Evolutionary conservation across 2,329 filamentous ascomycete genomes (phyloP).

Genomic region (Xylariaceae sp.): DNA sequence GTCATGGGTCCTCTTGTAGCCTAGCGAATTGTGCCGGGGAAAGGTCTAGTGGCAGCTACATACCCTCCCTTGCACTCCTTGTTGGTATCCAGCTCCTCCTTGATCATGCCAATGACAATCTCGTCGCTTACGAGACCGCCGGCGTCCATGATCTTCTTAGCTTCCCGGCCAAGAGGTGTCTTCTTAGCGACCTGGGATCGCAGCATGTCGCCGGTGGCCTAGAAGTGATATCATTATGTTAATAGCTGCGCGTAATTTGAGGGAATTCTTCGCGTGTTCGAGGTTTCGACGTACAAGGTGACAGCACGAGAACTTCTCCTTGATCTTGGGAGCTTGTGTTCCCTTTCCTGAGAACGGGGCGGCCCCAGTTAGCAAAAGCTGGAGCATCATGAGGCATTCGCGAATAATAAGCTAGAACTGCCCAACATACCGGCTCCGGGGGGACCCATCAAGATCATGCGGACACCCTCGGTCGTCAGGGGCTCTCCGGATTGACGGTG

Average conservation of each 20-base stretch:
- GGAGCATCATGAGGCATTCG: too few relatives aligned
- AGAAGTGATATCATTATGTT: constrained; percentile 8
- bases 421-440: constrained; percentile 81
- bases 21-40: background rate
- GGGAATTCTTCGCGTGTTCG: constrained; percentile 12
- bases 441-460: constrained; percentile 97
- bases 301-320: constrained; percentile 96
- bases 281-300: constrained; percentile 70
- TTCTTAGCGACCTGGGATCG: constrained; percentile 97
- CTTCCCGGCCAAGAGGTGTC: constrained; percentile 87
- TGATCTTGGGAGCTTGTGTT: constrained; percentile 95
- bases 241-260: constrained; percentile 7
- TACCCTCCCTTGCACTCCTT: constrained; percentile 95
- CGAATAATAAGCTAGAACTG: constrained; percentile 8
- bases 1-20: constrained; percentile 1
- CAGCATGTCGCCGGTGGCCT: constrained; percentile 99
- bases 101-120: constrained; percentile 99
- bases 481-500: constrained; percentile 56
- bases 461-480: constrained; percentile 61
- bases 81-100: constrained; percentile 91
- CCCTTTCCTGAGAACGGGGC: constrained; percentile 70
- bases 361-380: constrained; percentile 17
- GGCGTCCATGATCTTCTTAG: constrained; percentile 99
- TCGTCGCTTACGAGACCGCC: constrained; percentile 97
- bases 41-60: constrained; percentile 29